A percentile compares a stretch with the other conserved stretches of the same genome.
Conservation (phyloP, 805 yeast genomes). For the Clavispora phyllophila region DNA sequence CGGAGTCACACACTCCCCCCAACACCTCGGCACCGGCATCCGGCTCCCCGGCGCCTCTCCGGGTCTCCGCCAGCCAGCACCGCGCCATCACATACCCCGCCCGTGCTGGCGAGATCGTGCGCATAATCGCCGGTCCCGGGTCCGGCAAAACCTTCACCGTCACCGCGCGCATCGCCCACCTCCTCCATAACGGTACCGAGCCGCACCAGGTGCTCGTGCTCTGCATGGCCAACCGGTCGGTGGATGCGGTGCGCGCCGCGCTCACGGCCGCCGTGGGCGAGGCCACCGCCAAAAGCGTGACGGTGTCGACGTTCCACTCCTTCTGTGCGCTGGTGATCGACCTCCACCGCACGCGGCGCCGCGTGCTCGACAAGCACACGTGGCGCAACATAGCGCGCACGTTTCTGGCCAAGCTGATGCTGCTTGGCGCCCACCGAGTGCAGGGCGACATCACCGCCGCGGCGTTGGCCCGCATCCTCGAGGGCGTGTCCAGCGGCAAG, state of each 20-base stretch:
- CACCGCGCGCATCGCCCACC: slow-evolving; percentile 46
- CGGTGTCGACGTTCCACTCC: slow-evolving; percentile 70
- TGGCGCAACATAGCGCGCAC: slow-evolving; percentile 38
- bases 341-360: slow-evolving; percentile 21
- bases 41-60: slow-evolving; percentile 3
- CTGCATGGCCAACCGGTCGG: slow-evolving; percentile 68
- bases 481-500: slow-evolving; percentile 19
- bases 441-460: slow-evolving; percentile 20
- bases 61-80: slow-evolving; percentile 41
- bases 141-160: slow-evolving; percentile 67
- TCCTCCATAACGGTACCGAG: slow-evolving; percentile 32
- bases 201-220: slow-evolving; percentile 58
- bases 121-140: slow-evolving; percentile 68
- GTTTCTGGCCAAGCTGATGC: slow-evolving; percentile 33
- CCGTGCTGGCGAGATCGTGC: slow-evolving; percentile 36
- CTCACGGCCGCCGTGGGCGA: slow-evolving; percentile 29
- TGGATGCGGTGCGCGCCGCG: slow-evolving; percentile 40
- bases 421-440: slow-evolving; percentile 19
- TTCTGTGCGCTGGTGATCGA: slow-evolving; percentile 53
- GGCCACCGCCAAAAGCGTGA: slow-evolving; percentile 63
- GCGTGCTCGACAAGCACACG: slow-evolving; percentile 49
- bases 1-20: too few relatives aligned
- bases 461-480: slow-evolving; percentile 21
- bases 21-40: background rate
- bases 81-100: slow-evolving; percentile 41